Evolutionary conservation across 371 early-diverging fungal genomes (phyloP).

Genomic region (Mucor racemosus): DNA sequence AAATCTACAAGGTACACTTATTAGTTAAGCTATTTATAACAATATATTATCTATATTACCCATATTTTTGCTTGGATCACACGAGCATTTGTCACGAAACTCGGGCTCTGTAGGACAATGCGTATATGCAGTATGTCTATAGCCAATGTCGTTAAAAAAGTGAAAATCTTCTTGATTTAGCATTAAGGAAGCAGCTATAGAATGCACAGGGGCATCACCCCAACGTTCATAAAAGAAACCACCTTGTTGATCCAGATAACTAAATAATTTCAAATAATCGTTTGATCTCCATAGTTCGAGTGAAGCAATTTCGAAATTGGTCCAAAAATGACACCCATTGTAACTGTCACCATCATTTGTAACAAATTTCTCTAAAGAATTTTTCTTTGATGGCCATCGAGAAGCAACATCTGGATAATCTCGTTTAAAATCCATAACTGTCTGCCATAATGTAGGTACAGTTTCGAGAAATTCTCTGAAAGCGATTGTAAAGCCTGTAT

Average conservation of each 20-base stretch:
- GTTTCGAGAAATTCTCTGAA: constrained; percentile 75
- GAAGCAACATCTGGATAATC: constrained; percentile 43
- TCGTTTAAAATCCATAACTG: constrained; percentile 54
- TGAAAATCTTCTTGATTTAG: constrained; percentile 82
- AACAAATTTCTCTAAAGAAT: constrained; percentile 50
- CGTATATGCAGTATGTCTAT: constrained; percentile 69
- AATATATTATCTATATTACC: constrained; percentile 36
- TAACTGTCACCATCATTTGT: constrained; percentile 46
- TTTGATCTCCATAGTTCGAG: constrained; percentile 81
- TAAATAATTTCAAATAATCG: constrained; percentile 78
- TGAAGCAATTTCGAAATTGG: constrained; percentile 76
- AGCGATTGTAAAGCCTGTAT: constrained; percentile 67
- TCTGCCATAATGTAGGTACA: constrained; percentile 76
- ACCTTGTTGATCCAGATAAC: constrained; percentile 82
- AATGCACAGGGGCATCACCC: constrained; percentile 98
- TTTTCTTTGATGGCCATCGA: constrained; percentile 38
- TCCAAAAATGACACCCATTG: constrained; percentile 81
- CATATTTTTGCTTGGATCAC: constrained; percentile 55
- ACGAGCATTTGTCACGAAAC: constrained; percentile 59
- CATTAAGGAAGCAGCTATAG: constrained; percentile 86
- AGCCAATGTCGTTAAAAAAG: constrained; percentile 85
- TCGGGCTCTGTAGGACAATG: constrained; percentile 72
- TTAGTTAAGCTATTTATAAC: no score
- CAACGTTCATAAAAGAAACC: constrained; percentile 96
- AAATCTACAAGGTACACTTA: constrained; percentile 5